These are phyloP conservation scores for Tetrastigma voinierianum DNA, from an alignment of 164 flowering plant species.

Conservation along the genomic window DNA sequence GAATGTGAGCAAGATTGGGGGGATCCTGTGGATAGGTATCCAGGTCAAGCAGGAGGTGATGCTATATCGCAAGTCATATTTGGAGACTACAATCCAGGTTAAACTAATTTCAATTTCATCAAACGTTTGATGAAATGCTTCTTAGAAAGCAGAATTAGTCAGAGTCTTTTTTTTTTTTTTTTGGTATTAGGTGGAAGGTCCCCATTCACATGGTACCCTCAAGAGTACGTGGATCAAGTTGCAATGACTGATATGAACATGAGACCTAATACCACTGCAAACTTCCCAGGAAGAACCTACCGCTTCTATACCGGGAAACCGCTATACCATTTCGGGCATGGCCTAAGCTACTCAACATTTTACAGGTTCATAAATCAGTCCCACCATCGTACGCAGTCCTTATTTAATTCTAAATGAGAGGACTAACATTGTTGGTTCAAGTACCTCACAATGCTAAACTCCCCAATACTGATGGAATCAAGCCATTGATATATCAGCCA, in stretches of 20 bases:
- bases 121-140: too few species aligned
- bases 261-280: conserved; percentile 39
- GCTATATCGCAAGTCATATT: conserved; percentile 68
- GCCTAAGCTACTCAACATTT: conserved; percentile 65
- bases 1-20: conserved; percentile 38
- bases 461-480: conserved; percentile 4
- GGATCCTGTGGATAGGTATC: conserved; percentile 69
- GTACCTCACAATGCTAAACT: neutral
- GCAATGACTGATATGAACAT: conserved; percentile 74
- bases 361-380: conserved; percentile 26
- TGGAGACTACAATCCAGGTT: conserved; percentile 70
- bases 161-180: neutral
- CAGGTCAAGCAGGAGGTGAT: conserved; percentile 73
- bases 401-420: neutral
- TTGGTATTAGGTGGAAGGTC: conserved; percentile 51
- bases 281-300: conserved; percentile 70
- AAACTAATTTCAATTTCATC: too few species aligned
- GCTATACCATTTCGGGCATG: conserved; percentile 56
- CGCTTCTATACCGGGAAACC: conserved; percentile 55
- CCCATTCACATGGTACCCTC: conserved; percentile 69
- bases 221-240: conserved; percentile 43
- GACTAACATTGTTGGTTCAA: neutral
- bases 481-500: conserved; percentile 27
- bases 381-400: conserved; percentile 28
- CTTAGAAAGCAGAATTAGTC: too few species aligned